Base-by-base conservation (phyloP, 78 protist genomes). In the slime mould (Dictyostelium discoideum) region DNA sequence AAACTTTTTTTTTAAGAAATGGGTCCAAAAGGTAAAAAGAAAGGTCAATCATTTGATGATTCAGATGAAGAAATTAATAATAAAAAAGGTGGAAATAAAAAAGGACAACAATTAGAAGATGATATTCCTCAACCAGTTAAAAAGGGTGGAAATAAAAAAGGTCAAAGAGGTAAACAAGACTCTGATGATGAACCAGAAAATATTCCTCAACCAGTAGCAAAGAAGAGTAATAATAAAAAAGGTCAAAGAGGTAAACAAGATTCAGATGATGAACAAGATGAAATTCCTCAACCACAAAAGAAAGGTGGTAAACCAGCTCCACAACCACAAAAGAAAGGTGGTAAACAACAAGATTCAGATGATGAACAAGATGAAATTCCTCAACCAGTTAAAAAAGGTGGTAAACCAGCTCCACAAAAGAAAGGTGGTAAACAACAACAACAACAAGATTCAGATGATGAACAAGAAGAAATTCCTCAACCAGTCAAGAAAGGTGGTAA, bases 181-280 rank as follows among this genome's bases (percentile, higher is more conserved):
- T 92, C 82, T 6, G 37, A n/a, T 24, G 90, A 84, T 46, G 96
- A 93, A 44, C 93, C 84, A 20, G 89, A 72, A 7, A 89, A 78
- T 37, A 73, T 85, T 46, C 96, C 96, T 60, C 93, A 85, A 78
- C 96, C 96, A 85, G 93, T 42, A 10, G 76, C 76, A 46, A 93
- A 93, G 44, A 86, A 86, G 9, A 67, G 87, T 20, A 72, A 92
- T 32, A 60, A 93, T 54, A 39, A 82, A n/a, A 87, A 73, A 78
- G 92, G 92, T 83, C 73, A 67, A 63, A 69, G 81, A 76, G 85
- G 85, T 26, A 22, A 85, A 86, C 79, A 93, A 24, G 60, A 60
- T 22, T 92, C 82, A n/a, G 37, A n/a, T 1, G 90, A 84, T 65
- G 96, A 93, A 29, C 93, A 87, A 20, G 89, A 72, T 1, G 92